Evolutionary conservation across 768 basidiomycete genomes (phyloP).

Genomic region (Suillus hirtellus): DNA sequence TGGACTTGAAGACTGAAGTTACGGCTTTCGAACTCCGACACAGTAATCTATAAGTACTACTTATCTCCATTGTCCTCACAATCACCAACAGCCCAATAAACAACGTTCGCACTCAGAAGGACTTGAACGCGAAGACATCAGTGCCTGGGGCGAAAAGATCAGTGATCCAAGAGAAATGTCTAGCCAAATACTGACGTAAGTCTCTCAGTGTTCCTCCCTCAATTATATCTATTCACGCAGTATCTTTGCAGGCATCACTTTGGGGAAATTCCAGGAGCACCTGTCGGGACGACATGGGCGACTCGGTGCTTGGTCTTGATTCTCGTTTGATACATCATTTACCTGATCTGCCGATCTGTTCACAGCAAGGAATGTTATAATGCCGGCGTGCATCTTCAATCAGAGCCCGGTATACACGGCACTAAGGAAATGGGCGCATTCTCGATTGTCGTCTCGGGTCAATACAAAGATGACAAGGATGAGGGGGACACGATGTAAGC

Average conservation of each 20-base stretch:
- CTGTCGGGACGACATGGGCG: constrained; percentile 24
- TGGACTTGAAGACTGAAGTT: neutral
- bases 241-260: constrained; percentile 20
- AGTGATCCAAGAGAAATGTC: neutral
- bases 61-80: neutral
- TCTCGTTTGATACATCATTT: neutral
- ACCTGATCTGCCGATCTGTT: neutral
- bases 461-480: constrained; percentile 27
- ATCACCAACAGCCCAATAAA: neutral
- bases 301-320: constrained; percentile 18
- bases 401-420: constrained; percentile 24
- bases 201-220: neutral
- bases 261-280: constrained; percentile 25
- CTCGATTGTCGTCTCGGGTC: constrained; percentile 22
- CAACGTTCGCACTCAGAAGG: neutral
- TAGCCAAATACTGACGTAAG: neutral
- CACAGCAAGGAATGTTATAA: constrained; percentile 14
- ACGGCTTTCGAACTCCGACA: neutral
- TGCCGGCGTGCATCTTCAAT: constrained; percentile 20
- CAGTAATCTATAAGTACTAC: neutral
- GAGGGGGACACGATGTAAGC: constrained; percentile 27
- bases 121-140: neutral
- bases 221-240: neutral
- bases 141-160: constrained; percentile 2
- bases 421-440: constrained; percentile 11